phyloP scores from a whole-genome alignment of 176 grass and related monocot species.

The Musa beccarii region DNA sequence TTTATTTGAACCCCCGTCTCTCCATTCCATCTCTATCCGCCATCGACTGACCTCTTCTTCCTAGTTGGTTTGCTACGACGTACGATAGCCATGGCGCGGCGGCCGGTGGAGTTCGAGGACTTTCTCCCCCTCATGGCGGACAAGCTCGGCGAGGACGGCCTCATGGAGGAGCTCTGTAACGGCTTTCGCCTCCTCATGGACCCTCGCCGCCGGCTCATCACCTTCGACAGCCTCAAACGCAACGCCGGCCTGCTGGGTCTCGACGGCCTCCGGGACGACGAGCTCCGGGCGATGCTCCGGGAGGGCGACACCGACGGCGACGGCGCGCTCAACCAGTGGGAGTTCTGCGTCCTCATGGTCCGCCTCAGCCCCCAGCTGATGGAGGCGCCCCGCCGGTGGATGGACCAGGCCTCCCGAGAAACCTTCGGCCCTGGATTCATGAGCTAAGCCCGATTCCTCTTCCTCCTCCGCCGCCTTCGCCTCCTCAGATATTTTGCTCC shows the following conservation, averaged over 20 bases:
- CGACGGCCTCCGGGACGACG: constrained; percentile 24
- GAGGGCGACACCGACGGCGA: constrained; percentile 38
- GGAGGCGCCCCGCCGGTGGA: neutral
- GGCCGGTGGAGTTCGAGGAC: neutral
- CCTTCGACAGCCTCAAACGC: constrained; percentile 28
- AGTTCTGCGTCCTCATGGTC: constrained; percentile 42
- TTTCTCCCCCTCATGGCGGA: neutral
- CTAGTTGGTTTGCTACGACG: too few relatives aligned
- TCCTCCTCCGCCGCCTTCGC: too few relatives aligned
- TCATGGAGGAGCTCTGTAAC: constrained; percentile 44
- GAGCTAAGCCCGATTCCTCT: too few relatives aligned
- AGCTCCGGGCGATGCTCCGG: constrained; percentile 28
- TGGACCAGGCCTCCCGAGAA: neutral
- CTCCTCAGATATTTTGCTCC: too few relatives aligned
- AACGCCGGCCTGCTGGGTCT: constrained; percentile 25
- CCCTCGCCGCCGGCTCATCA: constrained; percentile 16
- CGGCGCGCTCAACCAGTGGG: constrained; percentile 23
- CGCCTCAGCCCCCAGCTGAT: constrained; percentile 31
- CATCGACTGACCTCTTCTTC: too few relatives aligned
- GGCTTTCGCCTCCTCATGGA: constrained; percentile 40
- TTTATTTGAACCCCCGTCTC: too few relatives aligned
- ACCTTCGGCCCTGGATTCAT: too few relatives aligned
- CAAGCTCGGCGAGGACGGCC: constrained; percentile 23
- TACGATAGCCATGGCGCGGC: too few relatives aligned
- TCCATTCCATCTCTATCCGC: too few relatives aligned